Base-by-base conservation (phyloP, 495 filamentous ascomycete genomes). In the Aspergillus cavernicola region DNA sequence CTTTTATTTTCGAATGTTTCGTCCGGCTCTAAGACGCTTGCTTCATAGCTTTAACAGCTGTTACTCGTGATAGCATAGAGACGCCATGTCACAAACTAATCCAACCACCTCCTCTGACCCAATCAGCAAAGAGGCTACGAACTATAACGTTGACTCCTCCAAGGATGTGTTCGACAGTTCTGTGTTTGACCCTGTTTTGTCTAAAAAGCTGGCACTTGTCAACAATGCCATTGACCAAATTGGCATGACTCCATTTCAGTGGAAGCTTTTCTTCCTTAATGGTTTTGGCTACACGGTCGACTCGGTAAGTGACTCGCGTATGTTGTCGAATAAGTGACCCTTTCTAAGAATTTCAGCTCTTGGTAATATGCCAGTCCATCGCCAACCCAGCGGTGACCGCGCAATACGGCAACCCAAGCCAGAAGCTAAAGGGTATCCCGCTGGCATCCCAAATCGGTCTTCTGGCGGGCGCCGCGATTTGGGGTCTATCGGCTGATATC, bases 401-500 rank as follows among this genome's bases (percentile, higher is more conserved):
- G 39, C 64, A 70, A 33, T 68, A 59, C 52, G 64, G 66, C 16
- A 53, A 57, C 20, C 64, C 67, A 11, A 60, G 57, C 20, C 46
- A 52, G 40, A 26, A 60, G 24, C 53, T 68, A 44, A 52, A 58
- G 6, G 65, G 67, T 5, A 53, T 72, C 29, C 47, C 69, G 9
- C 44, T 74, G 13, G 70, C 69, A 10, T 66, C 64, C 6, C 65
- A 73, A 47, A 55, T 69, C 20, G 50, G 50, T 11, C 52, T 74
- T 12, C 49, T 74, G 6, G 66, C 61, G 2, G 71, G 71, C 6
- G 71, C 71, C 29, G 54, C 62, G 12, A 56, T 73, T 26, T 73
- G 71, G 71, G 71, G 71, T 5, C 66, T 68, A 32, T 62, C 66
- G 2, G 71, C 70, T 16, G 70, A 74, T 50, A 66, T 74, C 38